A percentile compares a stretch with the other conserved stretches of the same genome.
Evolutionary conservation across 345 rosid genomes (phyloP).

Genomic region (Citrus medica): DNA sequence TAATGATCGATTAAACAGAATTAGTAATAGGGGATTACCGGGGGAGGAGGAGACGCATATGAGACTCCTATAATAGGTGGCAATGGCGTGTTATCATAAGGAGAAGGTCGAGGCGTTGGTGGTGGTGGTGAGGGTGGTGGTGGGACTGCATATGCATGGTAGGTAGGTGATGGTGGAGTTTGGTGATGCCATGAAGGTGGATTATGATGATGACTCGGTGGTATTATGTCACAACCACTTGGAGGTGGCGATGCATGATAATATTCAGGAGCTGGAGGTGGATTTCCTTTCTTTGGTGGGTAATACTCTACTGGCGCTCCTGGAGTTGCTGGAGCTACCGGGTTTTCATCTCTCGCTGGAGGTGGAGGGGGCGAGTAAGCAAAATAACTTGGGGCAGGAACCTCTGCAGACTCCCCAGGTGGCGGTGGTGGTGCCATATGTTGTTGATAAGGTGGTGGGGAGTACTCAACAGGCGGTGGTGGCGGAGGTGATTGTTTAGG

Average conservation of each 20-base stretch:
- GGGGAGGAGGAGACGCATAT: constrained; percentile 59
- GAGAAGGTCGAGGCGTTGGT: constrained; percentile 19
- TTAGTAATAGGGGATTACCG: constrained; percentile 51
- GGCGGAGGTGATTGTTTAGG: constrained; percentile 30
- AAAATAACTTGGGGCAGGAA: constrained; percentile 16
- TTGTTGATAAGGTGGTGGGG: constrained; percentile 23
- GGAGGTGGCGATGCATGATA: constrained; percentile 11
- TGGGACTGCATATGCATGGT: constrained; percentile 29
- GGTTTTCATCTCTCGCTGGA: constrained; percentile 11
- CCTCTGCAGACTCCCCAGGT: constrained; percentile 21
- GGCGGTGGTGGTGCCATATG: constrained; percentile 40
- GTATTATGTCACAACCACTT: constrained; percentile 17
- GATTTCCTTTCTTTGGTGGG: constrained; percentile 24
- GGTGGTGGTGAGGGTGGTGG: constrained; percentile 17
- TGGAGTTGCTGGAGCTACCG: constrained; percentile 11
- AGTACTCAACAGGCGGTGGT: constrained; percentile 25
- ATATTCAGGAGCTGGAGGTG: constrained; percentile 30
- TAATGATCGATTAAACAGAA: background rate
- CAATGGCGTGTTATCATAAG: constrained; percentile 32
- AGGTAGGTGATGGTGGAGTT: constrained; percentile 25
- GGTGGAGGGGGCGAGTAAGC: constrained; percentile 27
- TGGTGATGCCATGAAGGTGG: constrained; percentile 27
- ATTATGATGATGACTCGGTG: constrained; percentile 25
- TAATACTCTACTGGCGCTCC: constrained; percentile 28
- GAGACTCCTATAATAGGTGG: constrained; percentile 58